Conservation (phyloP, 768 basidiomycete species). For the Mycena polygramma region DNA sequence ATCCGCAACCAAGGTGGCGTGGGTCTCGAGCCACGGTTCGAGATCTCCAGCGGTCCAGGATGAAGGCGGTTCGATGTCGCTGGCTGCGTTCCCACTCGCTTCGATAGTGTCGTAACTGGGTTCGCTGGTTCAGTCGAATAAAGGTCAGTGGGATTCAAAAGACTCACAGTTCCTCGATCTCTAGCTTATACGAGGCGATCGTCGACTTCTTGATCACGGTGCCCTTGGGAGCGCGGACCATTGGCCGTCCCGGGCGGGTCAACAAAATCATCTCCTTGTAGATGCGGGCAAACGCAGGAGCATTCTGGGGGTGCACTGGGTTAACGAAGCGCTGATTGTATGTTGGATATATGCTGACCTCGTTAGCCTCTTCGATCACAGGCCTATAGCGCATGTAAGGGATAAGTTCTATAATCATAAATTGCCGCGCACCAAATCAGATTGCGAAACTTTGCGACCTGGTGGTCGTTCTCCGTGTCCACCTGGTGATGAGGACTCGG, state of each 20-base stretch:
- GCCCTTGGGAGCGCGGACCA: not conserved
- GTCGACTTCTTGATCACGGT: not conserved
- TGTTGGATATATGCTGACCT: not conserved
- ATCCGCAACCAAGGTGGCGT: not conserved
- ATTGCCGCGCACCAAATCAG: not conserved
- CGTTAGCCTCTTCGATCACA: constrained; percentile 1
- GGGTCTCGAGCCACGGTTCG: not conserved
- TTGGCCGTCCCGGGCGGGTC: not conserved
- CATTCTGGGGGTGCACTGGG: not conserved
- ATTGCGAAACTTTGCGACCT: constrained; percentile 13
- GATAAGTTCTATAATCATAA: no score
- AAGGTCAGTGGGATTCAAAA: not conserved
- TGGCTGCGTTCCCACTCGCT: not conserved
- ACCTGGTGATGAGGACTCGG: not conserved
- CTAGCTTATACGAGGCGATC: not conserved
- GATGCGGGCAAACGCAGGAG: not conserved
- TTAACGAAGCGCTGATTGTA: not conserved
- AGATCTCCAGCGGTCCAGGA: not conserved
- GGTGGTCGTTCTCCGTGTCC: constrained; percentile 13
- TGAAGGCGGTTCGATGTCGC: not conserved
- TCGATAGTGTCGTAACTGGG: not conserved
- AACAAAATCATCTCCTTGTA: not conserved
- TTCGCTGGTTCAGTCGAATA: not conserved
- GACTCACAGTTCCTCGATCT: not conserved
- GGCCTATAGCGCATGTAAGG: not conserved